Percentiles rank a stretch among this genome's conserved stretches.
phyloP scores from a whole-genome alignment of 371 early-diverging fungal genomes.

The Haplosporangium sp. region DNA sequence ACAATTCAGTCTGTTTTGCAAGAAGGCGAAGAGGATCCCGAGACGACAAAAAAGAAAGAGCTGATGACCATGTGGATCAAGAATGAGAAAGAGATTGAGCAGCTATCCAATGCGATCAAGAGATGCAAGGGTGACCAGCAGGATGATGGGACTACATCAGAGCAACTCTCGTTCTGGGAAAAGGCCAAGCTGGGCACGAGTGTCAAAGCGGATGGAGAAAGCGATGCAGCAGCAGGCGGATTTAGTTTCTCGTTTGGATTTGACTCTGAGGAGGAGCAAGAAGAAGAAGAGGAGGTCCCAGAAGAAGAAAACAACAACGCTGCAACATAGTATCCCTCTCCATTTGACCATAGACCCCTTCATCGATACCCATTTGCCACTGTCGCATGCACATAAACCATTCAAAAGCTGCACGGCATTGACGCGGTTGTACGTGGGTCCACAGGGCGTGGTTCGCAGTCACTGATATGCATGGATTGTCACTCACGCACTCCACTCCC shows the following conservation, averaged over 20 bases:
- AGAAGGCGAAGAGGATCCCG: constrained; percentile 3
- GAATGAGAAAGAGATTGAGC: constrained; percentile 33
- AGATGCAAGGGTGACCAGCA: constrained; percentile 5
- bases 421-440: no score
- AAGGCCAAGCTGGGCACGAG: constrained; percentile 33
- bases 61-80: constrained; percentile 23
- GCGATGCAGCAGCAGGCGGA: constrained; percentile 12
- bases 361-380: constrained; percentile 3
- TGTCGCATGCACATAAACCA: no score
- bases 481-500: not conserved
- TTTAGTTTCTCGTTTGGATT: constrained; percentile 44
- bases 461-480: not conserved
- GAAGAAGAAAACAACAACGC: not conserved
- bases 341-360: no score
- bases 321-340: not conserved
- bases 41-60: constrained; percentile 12
- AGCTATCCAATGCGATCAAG: constrained; percentile 14
- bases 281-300: not conserved
- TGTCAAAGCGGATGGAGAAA: not conserved
- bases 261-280: constrained; percentile 31
- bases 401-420: not conserved
- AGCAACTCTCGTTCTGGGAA: constrained; percentile 49
- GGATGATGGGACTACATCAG: not conserved
- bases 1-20: not conserved
- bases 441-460: no score